Evolutionary conservation across 2,329 filamentous ascomycete genomes (phyloP), one percentile per base, ranked within the genome.

Genomic region (Emergomyces africanus): DNA sequence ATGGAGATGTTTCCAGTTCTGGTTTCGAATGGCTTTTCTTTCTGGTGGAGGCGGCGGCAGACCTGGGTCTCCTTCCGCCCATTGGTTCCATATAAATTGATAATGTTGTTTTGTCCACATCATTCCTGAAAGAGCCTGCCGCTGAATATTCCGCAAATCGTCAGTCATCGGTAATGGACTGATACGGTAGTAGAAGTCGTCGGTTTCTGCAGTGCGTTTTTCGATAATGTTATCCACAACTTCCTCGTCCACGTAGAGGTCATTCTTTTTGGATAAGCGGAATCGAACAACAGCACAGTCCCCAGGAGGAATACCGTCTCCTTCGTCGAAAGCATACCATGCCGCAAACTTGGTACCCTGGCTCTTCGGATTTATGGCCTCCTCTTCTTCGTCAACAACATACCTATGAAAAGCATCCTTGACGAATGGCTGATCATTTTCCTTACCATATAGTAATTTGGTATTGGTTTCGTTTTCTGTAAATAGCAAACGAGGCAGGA

Each of bases 101-200:
- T 97, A 97, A 75, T 90, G 89, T 72, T 97, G 92, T 73, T 97
- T 97, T 63, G 88, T 95, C 92, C 92, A 97, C 81, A 97, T 87
- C 92, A 97, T 97, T 58, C 94, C 92, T 0, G 91, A 86, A 65
- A 96, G 88, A 3, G 92, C 94, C 72, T 96, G 91, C 65, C 92
- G 84, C 75, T 97, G 94, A 66, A 97, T 94, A 72, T 95, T 96
- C 65, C 91, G 86, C 61, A 96, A 80, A 69, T 97, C 92, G 54
- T 97, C 91, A 0, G 89, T 82, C 87, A 96, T 95, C 2, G 91
- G 92, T 44, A 96, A 79, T 2, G 92, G 92, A 73, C 90, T 96
- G 72, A 97, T 87, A 61, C 89, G 84, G 76, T 87, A 94, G 78
- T 95, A 97, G 72, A 97, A 97, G 62, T 97, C 91, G 70, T 97